Conservation (phyloP, 108 stramenopile genomes). For the Skeletonema tropicum region DNA sequence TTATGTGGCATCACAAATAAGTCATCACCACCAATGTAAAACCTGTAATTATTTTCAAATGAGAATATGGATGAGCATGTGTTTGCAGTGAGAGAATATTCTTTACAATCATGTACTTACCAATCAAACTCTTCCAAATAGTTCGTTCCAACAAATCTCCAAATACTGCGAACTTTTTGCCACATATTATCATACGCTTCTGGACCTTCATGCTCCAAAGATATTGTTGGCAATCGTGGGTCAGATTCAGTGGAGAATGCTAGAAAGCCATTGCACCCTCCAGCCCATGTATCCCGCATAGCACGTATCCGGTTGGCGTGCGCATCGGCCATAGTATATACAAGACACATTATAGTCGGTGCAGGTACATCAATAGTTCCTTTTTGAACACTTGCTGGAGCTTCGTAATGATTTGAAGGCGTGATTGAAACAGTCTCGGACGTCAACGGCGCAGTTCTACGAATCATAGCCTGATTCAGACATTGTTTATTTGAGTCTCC, state of each 20-base stretch:
- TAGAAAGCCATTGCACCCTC: slow-evolving; percentile 91
- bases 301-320: slow-evolving; percentile 65
- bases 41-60: slow-evolving; percentile 23
- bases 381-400: slow-evolving; percentile 3
- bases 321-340: slow-evolving; percentile 74
- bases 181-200: slow-evolving; percentile 86
- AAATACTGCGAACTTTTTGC: slow-evolving; percentile 85
- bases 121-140: slow-evolving; percentile 89
- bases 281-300: slow-evolving; percentile 70
- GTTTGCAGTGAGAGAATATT: neutral
- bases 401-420: slow-evolving; percentile 46
- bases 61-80: neutral
- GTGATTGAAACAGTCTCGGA: slow-evolving; percentile 41
- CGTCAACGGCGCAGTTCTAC: slow-evolving; percentile 37
- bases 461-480: slow-evolving; percentile 32
- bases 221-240: slow-evolving; percentile 56
- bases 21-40: slow-evolving; percentile 94
- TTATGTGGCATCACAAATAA: slow-evolving; percentile 90
- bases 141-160: slow-evolving; percentile 85
- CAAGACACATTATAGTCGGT: slow-evolving; percentile 71
- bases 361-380: slow-evolving; percentile 30
- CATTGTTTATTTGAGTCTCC: slow-evolving; percentile 57
- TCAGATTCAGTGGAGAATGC: slow-evolving; percentile 77
- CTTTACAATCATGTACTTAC: neutral
- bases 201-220: slow-evolving; percentile 61